Evolutionary conservation across 2,329 filamentous ascomycete genomes (phyloP).

Genomic region (Fusarium chuoi): DNA sequence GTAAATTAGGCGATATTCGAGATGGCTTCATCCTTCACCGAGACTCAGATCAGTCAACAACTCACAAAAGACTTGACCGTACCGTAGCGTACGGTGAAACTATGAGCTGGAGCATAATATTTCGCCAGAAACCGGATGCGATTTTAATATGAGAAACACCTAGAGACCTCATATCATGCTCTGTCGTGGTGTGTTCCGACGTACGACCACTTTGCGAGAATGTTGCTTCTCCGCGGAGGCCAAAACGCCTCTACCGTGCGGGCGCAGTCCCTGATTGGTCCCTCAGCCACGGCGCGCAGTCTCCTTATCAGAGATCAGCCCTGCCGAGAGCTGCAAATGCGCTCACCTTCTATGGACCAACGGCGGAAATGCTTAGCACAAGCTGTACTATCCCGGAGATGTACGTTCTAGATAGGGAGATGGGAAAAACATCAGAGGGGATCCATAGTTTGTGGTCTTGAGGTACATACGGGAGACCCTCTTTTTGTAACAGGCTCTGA

Average conservation of each 20-base stretch:
- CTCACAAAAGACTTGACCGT: conserved; percentile 9
- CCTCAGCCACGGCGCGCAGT: background rate
- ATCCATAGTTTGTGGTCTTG: conserved; percentile 17
- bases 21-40: conserved; percentile 20
- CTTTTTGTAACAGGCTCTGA: conserved; percentile 17
- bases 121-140: conserved; percentile 12
- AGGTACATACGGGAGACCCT: conserved; percentile 10
- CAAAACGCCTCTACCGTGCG: background rate
- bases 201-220: conserved; percentile 30
- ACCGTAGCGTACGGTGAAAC: background rate
- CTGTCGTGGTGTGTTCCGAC: conserved; percentile 33
- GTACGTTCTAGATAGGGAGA: conserved; percentile 34
- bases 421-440: conserved; percentile 18
- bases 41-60: conserved; percentile 15
- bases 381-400: conserved; percentile 35
- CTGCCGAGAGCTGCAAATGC: conserved; percentile 13
- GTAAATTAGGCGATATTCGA: background rate
- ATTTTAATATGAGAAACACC: conserved; percentile 18
- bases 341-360: conserved; percentile 12
- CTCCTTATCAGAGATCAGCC: conserved; percentile 41
- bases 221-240: conserved; percentile 38
- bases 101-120: background rate
- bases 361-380: conserved; percentile 36
- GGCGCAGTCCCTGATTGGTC: conserved; percentile 32
- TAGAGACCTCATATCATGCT: conserved; percentile 24